Percentiles rank a stretch among this genome's conserved stretches.
Conservation (phyloP, 352 stramenopile genomes). For the Blastocystis sp. region DNA sequence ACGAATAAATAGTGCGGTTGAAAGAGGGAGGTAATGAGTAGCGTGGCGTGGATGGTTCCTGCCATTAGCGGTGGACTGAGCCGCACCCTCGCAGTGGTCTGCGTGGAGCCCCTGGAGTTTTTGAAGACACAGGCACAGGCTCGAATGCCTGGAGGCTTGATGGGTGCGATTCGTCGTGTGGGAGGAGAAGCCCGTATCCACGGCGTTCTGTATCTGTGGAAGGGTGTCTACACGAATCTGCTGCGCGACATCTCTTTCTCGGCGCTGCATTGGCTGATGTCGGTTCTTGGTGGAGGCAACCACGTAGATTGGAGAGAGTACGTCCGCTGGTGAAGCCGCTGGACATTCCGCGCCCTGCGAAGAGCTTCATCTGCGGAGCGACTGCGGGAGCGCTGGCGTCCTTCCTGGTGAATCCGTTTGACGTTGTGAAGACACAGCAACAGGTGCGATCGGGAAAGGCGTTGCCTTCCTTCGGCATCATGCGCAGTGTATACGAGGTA, state of each 20-base stretch:
- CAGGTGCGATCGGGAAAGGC: conserved; percentile 55
- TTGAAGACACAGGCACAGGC: conserved; percentile 52
- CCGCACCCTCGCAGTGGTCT: conserved; percentile 26
- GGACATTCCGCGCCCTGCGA: conserved; percentile 21
- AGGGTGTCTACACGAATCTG: conserved; percentile 56
- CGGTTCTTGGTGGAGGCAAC: background rate
- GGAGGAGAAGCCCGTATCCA: conserved; percentile 28
- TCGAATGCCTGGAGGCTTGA: conserved; percentile 38
- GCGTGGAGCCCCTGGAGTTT: conserved; percentile 55
- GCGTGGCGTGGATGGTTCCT: conserved; percentile 50
- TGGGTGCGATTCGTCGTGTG: conserved; percentile 44
- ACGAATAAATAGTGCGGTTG: background rate
- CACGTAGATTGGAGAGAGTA: conserved; percentile 35
- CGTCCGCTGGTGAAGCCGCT: conserved; percentile 26
- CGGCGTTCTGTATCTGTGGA: conserved; percentile 51
- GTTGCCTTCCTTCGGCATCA: conserved; percentile 54
- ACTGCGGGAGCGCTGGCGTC: conserved; percentile 48
- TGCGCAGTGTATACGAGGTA: conserved; percentile 33
- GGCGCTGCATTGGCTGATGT: conserved; percentile 54
- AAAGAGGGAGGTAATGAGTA: background rate
- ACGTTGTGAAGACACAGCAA: conserved; percentile 56
- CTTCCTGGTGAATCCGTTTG: conserved; percentile 57
- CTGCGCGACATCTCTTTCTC: conserved; percentile 55
- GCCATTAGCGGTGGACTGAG: conserved; percentile 39
- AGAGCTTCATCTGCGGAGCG: conserved; percentile 53